Percentiles rank a stretch among this genome's conserved stretches.
Conservation (phyloP, 2,329 filamentous ascomycete genomes). For the Penicillium sp. region DNA sequence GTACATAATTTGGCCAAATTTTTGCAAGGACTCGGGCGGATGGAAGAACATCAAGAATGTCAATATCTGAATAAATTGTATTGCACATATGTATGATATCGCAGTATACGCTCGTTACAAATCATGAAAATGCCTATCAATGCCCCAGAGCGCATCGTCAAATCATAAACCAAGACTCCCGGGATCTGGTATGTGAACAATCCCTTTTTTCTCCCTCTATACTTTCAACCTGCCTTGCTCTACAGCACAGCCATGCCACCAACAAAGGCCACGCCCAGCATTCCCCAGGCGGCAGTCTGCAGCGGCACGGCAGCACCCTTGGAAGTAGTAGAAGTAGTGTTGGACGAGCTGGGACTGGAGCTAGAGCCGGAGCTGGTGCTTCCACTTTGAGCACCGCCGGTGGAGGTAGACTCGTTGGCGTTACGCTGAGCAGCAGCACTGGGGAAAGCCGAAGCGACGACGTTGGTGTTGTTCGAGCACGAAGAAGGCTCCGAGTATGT, state of each 20-base stretch:
- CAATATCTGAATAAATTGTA: not conserved
- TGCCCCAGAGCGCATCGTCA: not conserved
- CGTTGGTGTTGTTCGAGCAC: slow-evolving; percentile 62
- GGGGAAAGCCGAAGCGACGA: slow-evolving; percentile 51
- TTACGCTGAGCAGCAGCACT: slow-evolving; percentile 41
- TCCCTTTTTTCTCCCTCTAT: not conserved
- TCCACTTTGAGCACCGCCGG: slow-evolving; percentile 33
- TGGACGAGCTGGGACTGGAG: slow-evolving; percentile 3
- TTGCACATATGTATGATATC: not conserved
- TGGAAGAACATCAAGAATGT: too few species aligned
- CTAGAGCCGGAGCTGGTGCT: slow-evolving; percentile 19
- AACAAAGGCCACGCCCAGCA: slow-evolving; percentile 38
- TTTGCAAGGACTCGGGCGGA: too few species aligned
- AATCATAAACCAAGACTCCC: not conserved
- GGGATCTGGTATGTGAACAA: not conserved
- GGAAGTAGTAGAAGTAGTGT: slow-evolving; percentile 20
- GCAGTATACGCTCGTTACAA: not conserved
- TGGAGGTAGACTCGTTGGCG: slow-evolving; percentile 48
- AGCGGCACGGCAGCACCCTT: slow-evolving; percentile 34
- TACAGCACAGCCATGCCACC: slow-evolving; percentile 38
- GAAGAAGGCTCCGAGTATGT: slow-evolving; percentile 46
- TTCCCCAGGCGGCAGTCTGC: slow-evolving; percentile 41
- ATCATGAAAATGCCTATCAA: not conserved
- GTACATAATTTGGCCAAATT: too few species aligned
- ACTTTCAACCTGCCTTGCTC: not conserved